These are phyloP conservation scores for Cinchona pubescens DNA, from an alignment of 257 asterid genomes.

Conservation along the genomic window DNA sequence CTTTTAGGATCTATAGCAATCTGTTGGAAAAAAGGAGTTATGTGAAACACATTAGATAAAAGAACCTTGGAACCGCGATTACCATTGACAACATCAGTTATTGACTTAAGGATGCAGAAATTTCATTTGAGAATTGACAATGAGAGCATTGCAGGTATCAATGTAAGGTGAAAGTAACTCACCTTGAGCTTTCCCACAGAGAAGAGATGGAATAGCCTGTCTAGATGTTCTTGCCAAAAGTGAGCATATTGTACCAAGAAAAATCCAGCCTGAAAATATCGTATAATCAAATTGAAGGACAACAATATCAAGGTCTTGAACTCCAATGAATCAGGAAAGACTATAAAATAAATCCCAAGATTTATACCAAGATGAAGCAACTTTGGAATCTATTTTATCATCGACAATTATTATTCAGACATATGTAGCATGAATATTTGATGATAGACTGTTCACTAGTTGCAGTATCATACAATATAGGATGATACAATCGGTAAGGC, in stretches of 20 bases:
- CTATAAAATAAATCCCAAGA: not conserved
- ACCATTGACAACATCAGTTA: too few relatives aligned
- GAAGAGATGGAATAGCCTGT: slow-evolving; percentile 61
- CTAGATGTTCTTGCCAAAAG: slow-evolving; percentile 83
- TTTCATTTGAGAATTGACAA: not conserved
- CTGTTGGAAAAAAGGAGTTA: slow-evolving; percentile 30
- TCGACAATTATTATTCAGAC: not conserved
- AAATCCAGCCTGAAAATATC: slow-evolving; percentile 70
- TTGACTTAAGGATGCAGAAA: too few relatives aligned
- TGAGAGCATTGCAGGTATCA: too few relatives aligned
- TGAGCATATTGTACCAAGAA: slow-evolving; percentile 79
- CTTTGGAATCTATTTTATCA: not conserved
- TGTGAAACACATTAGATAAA: not conserved
- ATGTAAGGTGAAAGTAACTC: not conserved
- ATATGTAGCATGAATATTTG: not conserved
- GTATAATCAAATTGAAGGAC: slow-evolving; percentile 20
- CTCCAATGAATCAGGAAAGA: not conserved
- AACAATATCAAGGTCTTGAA: not conserved
- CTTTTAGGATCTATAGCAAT: slow-evolving; percentile 68
- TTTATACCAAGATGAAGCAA: not conserved
- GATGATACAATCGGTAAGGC: not conserved
- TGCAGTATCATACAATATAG: not conserved
- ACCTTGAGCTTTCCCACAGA: slow-evolving; percentile 81
- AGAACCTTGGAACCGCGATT: not conserved
- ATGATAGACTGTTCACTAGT: not conserved